phyloP scores from a whole-genome alignment of 2,329 filamentous ascomycete genomes.

The Aspergillus amoenus region DNA sequence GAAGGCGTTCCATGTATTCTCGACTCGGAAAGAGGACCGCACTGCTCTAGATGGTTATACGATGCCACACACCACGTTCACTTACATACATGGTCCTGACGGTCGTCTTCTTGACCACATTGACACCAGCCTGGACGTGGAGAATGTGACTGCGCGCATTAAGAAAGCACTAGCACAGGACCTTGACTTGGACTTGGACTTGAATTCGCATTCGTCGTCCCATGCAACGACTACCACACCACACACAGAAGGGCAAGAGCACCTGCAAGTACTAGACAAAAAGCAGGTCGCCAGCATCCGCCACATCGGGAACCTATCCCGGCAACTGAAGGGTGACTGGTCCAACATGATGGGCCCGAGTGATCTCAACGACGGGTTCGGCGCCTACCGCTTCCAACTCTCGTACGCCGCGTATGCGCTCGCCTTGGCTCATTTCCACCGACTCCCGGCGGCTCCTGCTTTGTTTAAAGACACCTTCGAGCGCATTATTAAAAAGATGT shows the following conservation, averaged over 20 bases:
- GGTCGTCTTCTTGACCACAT: no score
- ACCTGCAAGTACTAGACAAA: not conserved
- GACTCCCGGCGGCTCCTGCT: not conserved
- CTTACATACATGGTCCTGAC: no score
- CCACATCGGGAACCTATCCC: slow-evolving; percentile 2
- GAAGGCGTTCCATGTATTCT: slow-evolving; percentile 1
- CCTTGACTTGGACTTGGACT: not conserved
- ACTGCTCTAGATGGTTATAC: not conserved
- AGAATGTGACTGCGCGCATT: no score
- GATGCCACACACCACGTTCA: no score
- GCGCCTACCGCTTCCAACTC: slow-evolving; percentile 3
- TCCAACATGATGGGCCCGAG: slow-evolving; percentile 4
- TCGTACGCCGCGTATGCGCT: slow-evolving; percentile 1
- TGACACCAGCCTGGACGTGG: no score
- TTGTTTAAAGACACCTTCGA: not conserved
- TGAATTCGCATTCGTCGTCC: not conserved
- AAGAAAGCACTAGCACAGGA: not conserved
- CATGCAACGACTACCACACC: not conserved
- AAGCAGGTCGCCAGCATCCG: not conserved
- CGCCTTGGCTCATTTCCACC: not conserved
- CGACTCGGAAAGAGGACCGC: not conserved
- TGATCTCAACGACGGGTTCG: slow-evolving; percentile 5
- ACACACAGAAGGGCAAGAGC: not conserved
- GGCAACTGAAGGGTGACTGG: slow-evolving; percentile 6
- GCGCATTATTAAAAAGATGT: slow-evolving; percentile 2